Conservation (phyloP, 495 filamentous ascomycete genomes). For the Tuber aestivum region DNA sequence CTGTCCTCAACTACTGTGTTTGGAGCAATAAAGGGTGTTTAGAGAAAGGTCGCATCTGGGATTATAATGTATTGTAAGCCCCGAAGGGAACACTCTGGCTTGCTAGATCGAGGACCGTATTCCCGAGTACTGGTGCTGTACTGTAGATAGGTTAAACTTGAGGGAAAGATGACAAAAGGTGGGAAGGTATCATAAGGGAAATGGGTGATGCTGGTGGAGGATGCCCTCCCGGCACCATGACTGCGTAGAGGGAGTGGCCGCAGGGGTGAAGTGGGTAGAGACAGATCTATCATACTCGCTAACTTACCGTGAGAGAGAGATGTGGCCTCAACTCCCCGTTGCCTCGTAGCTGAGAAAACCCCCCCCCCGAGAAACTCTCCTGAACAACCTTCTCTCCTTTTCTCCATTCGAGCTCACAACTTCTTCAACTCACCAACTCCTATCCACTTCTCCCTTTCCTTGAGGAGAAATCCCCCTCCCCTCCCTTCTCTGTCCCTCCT, state of each 20-base stretch:
- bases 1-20: background rate
- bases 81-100: constrained; percentile 1
- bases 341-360: constrained; percentile 35
- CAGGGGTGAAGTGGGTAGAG: background rate
- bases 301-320: constrained; percentile 27
- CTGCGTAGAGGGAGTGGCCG: background rate
- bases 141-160: background rate
- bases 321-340: constrained; percentile 37
- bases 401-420: constrained; percentile 28
- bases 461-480: constrained; percentile 29
- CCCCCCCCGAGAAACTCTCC: constrained; percentile 27
- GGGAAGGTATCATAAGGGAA: background rate
- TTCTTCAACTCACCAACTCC: constrained; percentile 17
- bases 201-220: background rate
- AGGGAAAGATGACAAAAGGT: background rate
- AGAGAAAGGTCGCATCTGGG: background rate
- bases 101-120: background rate
- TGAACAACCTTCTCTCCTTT: constrained; percentile 29
- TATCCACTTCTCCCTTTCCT: constrained; percentile 21
- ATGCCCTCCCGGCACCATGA: background rate
- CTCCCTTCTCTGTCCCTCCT: constrained; percentile 29
- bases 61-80: background rate
- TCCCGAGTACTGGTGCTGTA: background rate
- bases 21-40: background rate
- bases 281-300: background rate